Conservation (phyloP, 495 filamentous ascomycete genomes). For the Neurospora sp. region DNA sequence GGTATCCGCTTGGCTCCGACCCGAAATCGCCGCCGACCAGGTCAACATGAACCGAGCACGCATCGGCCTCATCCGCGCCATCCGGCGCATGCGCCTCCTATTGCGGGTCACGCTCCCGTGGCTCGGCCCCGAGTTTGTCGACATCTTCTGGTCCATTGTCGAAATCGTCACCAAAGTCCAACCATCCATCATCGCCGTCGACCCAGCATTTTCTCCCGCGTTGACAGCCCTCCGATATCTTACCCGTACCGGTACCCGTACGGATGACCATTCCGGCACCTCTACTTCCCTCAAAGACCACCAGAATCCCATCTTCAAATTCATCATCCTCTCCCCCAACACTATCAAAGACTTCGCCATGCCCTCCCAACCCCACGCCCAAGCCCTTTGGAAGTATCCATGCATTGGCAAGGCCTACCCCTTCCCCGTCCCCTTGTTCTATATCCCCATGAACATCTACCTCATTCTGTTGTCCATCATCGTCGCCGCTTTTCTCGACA, state of each 20-base stretch:
- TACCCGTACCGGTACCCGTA: no score
- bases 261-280: no score
- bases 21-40: slow-evolving; percentile 7
- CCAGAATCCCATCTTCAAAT: slow-evolving; percentile 10
- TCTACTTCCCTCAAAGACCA: no score
- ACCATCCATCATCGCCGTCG: slow-evolving; percentile 37
- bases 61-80: slow-evolving; percentile 20
- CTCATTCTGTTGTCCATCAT: slow-evolving; percentile 14
- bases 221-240: slow-evolving; percentile 35
- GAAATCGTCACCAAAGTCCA: slow-evolving; percentile 31
- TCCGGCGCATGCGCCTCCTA: slow-evolving; percentile 19
- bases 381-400: slow-evolving; percentile 29
- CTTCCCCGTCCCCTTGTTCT: slow-evolving; percentile 8
- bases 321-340: slow-evolving; percentile 31
- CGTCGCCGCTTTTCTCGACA: slow-evolving; percentile 7
- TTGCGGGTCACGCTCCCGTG: slow-evolving; percentile 24
- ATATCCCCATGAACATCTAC: slow-evolving; percentile 13
- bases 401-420: slow-evolving; percentile 9
- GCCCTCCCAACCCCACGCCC: slow-evolving; percentile 23
- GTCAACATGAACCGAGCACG: not conserved
- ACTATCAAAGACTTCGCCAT: slow-evolving; percentile 30
- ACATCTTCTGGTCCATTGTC: slow-evolving; percentile 35
- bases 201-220: slow-evolving; percentile 41
- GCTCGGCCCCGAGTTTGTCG: slow-evolving; percentile 39
- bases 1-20: slow-evolving; percentile 28